These are phyloP conservation scores for Bretschneidera sinensis DNA, from an alignment of 345 rosid genomes.

Conservation along the genomic window DNA sequence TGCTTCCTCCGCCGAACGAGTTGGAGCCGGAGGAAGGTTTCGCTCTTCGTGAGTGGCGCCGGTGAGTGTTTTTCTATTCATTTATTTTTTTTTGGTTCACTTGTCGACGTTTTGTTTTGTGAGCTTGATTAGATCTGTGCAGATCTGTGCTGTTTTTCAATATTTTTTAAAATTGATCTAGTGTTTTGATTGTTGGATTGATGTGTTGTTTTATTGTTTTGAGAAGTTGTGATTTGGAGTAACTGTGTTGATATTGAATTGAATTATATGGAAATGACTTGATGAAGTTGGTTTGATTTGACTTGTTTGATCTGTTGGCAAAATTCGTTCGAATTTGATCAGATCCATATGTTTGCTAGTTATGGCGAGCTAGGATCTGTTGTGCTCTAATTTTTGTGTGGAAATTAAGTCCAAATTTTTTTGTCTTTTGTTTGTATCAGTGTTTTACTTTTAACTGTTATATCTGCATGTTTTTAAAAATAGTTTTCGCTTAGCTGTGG, in stretches of 20 bases:
- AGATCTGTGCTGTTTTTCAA: neutral
- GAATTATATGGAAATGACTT: no score
- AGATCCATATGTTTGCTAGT: slow-evolving; percentile 21
- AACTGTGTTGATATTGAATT: neutral
- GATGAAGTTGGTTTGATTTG: neutral
- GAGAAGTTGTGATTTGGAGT: neutral
- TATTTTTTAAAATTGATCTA: no score
- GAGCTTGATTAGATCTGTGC: neutral
- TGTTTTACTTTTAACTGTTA: no score
- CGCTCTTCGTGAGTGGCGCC: slow-evolving; percentile 77
- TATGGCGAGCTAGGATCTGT: slow-evolving; percentile 26
- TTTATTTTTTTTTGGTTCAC: no score
- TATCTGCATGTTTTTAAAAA: no score
- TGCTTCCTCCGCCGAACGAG: slow-evolving; percentile 68
- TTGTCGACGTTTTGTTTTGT: no score
- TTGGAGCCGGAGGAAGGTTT: slow-evolving; percentile 62
- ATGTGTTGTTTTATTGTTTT: no score
- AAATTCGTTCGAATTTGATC: slow-evolving; percentile 13
- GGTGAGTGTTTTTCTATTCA: slow-evolving; percentile 35
- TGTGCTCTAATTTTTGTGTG: neutral
- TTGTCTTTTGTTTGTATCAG: neutral
- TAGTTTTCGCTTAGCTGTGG: neutral
- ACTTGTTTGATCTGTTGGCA: neutral
- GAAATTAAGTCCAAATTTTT: neutral
- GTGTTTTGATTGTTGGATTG: neutral